Base-by-base conservation (phyloP, 208 protist species). In the Crithidia fasciculata region DNA sequence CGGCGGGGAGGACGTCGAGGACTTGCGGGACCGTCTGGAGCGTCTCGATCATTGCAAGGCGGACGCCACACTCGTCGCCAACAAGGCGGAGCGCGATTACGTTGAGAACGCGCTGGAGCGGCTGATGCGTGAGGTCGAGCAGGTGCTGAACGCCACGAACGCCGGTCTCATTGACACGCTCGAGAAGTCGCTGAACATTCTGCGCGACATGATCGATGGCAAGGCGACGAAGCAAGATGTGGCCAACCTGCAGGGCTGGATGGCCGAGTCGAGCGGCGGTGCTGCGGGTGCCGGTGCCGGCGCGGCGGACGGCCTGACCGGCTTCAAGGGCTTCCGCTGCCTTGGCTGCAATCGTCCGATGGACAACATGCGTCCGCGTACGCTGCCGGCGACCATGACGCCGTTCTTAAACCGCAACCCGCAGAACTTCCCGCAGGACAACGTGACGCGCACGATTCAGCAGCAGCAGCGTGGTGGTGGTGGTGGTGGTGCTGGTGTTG, bases 71-170 rank as follows among this genome's bases (percentile, higher is more conserved):
- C 84, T 95, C 45, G 93, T 97, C 18, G 93, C 93, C 4, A 95
- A 95, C 80, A 97, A 97, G 82, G 93, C 93, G 12, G 93, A 97
- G 69, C 90, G 93, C 28, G 93, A 97, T 74, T 97, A 95, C 72
- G 93, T 97, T 3, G 90, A 97, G 76, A 97, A 97, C 63, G 90
- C 93, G 45, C 84, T 97, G 64, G 93, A 97, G 85, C 86, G 90
- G 36, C 78, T 97, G 37, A 97, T 95, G 90, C 90, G 93, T 0
- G 90, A 97, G 87, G 93, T 97, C 82, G 93, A 97, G 78, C 93
- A 97, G 76, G 93, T 97, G 36, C 81, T 97, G 10, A 97, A 97
- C 70, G 89, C 90, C 0, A 97, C 90, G 55, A 97, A 97, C 72
- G 90, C 90, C 19, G 90, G 93, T 39, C 87, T 97, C 53, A 95